Base-by-base conservation (phyloP, 2,329 filamentous ascomycete species). In the Cordyceps cateniannulata region DNA sequence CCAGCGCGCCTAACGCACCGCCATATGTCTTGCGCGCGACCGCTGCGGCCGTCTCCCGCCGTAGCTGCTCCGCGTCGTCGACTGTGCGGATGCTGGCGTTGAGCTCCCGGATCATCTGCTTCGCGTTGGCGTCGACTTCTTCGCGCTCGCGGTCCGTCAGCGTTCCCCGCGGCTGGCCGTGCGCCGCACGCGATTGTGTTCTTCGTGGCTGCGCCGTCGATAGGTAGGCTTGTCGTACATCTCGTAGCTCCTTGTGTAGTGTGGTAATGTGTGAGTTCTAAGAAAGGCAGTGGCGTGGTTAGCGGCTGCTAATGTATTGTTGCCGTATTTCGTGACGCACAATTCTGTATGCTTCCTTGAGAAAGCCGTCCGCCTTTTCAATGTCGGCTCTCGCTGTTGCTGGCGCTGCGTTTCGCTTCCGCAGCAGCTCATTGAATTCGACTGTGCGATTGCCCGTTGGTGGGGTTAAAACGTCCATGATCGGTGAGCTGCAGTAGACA, bases 271-370 rank as follows among this genome's bases (percentile, higher is more conserved):
- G 91, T 8, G 86, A 83, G 71, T 96, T 95, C 92, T 96, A 69
- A 69, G 3, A 25, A 14, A 22, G 18, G 5, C 14, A n/a, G n/a
- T 62, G 62, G 24, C 47, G 9, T 5, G 18, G 27, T 45, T 10
- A 48, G 42, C 63, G 20, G 64, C 25, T 20, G 42, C 18, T n/a
- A 14, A 12, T 12, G 22, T 10, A 2, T 25, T 24, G 12, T n/a
- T 40, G 3, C 18, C 16, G n/a, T 20, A 3, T 3, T 29, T 9
- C 7, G 67, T 64, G 55, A 73, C 82, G 69, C 78, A 96, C 93
- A 73, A 98, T 97, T 71, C 89, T 85, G 76, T 96, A 95, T 58
- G 95, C 95, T 76, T 98, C 93, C 71, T 93, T 92, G 38, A 98
- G 79, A 71, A 98, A 99, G 68, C 89, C 89, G 72, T 97, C 90